Base-by-base conservation (phyloP, 768 basidiomycete genomes). In the Termitomyces sp. region DNA sequence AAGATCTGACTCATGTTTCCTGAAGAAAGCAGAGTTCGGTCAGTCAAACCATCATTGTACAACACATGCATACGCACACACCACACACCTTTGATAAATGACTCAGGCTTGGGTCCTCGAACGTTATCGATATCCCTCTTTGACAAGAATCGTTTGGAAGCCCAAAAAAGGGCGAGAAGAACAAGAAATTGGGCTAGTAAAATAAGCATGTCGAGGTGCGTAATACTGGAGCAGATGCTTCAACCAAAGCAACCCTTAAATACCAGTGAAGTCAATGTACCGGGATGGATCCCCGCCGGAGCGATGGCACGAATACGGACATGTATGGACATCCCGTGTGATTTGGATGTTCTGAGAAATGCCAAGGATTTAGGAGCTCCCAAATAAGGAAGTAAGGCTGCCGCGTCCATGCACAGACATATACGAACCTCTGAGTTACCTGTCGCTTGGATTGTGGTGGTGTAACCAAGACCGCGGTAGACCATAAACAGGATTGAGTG, bases 111-210 rank as follows among this genome's bases (percentile, higher is more conserved):
- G 1, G 73, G 74, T 17, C 74, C 74, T 5, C 71, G 72, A 37
- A 76, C 60, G 47, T 73, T 72, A 43, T 70, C 67, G 7, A 75
- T 58, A 25, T 67, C 65, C 10, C 58, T 63, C 40, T 63, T 64
- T 16, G 55, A 43, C 32, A 64, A 19, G 14, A 59, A 55, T 14
- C 56, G 61, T n/a, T 57, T 57, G 10, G 67, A 37, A 23, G 44
- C 17, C 58, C 56, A 62, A 3, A 60, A 46, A n/a, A 58, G n/a
- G 21, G 46, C 52, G 12, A 43, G 58, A 37, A 65, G 23, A 42
- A 43, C 9, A 21, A 59, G 3, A 4, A 40, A 30, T 35, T 52
- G 52, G 1, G 40, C 21, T 47, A 61, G n/a, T n/a, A 11, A 28
- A 28, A 28, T 28, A n/a, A n/a, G n/a, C n/a, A n/a, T 39, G 25